A percentile compares a stretch with the other conserved stretches of the same genome.
Evolutionary conservation across 305 asterid genomes (phyloP).

Genomic region (Solanum chacoense): DNA sequence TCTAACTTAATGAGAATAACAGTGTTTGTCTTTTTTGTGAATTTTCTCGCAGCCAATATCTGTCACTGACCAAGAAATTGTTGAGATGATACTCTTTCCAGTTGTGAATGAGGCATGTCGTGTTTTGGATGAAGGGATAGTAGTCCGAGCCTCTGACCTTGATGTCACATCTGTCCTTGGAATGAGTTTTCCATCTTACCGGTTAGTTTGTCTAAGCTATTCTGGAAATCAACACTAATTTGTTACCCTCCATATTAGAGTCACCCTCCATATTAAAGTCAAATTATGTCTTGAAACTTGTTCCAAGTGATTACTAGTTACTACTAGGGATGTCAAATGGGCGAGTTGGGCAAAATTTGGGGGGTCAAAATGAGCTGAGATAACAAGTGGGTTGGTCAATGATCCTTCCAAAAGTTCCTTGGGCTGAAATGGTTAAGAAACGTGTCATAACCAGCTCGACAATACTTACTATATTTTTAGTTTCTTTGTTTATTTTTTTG

Average conservation of each 20-base stretch:
- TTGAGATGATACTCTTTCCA: conserved; percentile 91
- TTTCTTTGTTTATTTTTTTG: not conserved
- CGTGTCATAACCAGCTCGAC: not conserved
- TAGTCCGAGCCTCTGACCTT: conserved; percentile 91
- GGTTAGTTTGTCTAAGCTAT: not conserved
- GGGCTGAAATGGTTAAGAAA: not conserved
- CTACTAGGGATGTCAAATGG: not conserved
- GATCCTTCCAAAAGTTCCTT: not conserved
- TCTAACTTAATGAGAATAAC: not conserved
- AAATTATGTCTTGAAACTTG: not conserved
- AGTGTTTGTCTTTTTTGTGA: not conserved
- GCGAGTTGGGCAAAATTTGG: not conserved
- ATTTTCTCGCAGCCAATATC: conserved; percentile 57
- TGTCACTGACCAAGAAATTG: conserved; percentile 73
- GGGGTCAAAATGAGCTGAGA: not conserved
- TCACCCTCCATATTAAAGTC: not conserved
- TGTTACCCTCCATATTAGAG: conserved; percentile 24
- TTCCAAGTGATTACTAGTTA: not conserved
- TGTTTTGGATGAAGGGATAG: conserved; percentile 78
- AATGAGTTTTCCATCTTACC: conserved; percentile 57
- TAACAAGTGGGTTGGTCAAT: not conserved
- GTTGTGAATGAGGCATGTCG: conserved; percentile 97
- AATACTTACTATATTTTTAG: not conserved
- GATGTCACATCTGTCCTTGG: conserved; percentile 91
- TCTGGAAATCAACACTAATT: not conserved